Evolutionary conservation across 495 filamentous ascomycete genomes (phyloP).

Genomic region (Daldinia bambusicola): DNA sequence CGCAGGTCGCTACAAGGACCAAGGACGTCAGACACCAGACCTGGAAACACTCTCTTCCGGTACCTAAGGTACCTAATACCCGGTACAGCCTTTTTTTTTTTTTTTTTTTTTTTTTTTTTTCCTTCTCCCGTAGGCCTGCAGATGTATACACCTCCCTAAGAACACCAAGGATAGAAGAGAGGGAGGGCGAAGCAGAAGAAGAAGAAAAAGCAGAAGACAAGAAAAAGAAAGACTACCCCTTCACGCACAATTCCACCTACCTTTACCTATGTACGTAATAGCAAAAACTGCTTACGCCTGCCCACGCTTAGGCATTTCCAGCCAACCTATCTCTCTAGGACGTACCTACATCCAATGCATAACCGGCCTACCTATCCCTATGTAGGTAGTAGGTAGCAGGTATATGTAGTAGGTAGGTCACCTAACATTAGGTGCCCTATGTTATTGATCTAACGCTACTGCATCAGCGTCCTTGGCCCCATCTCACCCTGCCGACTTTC

Average conservation of each 20-base stretch:
- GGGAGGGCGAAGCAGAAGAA: background rate
- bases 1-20: slow-evolving; percentile 5
- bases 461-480: slow-evolving; percentile 32
- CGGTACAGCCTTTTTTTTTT: slow-evolving; percentile 6
- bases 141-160: background rate
- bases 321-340: no score
- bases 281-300: slow-evolving; percentile 20
- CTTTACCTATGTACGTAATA: slow-evolving; percentile 30
- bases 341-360: no score
- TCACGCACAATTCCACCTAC: background rate
- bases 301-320: no score
- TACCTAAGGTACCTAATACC: slow-evolving; percentile 22
- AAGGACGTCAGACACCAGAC: slow-evolving; percentile 14
- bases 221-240: slow-evolving; percentile 5
- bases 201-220: slow-evolving; percentile 10
- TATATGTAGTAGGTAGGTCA: background rate
- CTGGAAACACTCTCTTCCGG: slow-evolving; percentile 2
- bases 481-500: slow-evolving; percentile 24
- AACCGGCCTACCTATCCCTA: no score
- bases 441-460: slow-evolving; percentile 25
- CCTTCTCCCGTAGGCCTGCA: slow-evolving; percentile 24
- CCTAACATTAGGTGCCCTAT: slow-evolving; percentile 10
- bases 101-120: no score
- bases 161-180: slow-evolving; percentile 3
- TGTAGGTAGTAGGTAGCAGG: background rate